Percentiles rank a stretch among this genome's conserved stretches.
These are phyloP conservation scores for Triticum timopheevii DNA, from an alignment of 176 grass and related monocot species.

Conservation along the genomic window DNA sequence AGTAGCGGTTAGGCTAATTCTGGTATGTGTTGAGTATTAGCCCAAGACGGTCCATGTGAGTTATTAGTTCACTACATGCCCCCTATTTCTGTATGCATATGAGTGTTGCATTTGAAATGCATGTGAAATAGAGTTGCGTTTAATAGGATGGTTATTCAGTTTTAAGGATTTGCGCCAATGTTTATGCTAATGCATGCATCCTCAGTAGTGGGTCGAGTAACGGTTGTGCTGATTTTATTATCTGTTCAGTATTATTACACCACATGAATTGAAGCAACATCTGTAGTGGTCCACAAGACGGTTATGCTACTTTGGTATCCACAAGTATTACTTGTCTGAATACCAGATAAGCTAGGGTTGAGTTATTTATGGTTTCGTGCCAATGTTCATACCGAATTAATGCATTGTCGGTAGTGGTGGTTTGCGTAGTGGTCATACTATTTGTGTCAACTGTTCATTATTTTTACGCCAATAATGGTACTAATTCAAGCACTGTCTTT, in stretches of 20 bases:
- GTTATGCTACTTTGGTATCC: background rate
- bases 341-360: no score
- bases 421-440: background rate
- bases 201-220: background rate
- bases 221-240: background rate
- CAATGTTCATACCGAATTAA: background rate
- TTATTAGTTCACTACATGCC: no score
- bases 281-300: background rate
- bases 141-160: background rate
- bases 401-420: background rate
- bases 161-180: background rate
- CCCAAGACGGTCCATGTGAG: no score
- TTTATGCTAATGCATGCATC: background rate
- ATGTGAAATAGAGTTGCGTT: background rate
- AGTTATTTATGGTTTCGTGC: no score
- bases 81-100: no score
- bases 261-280: background rate
- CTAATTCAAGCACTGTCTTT: background rate
- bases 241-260: background rate
- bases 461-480: background rate
- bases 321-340: background rate
- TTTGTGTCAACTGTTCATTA: background rate
- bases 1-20: no score
- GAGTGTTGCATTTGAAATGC: no score
- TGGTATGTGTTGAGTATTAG: no score